A percentile compares a stretch with the other conserved stretches of the same genome.
phyloP scores from a whole-genome alignment of 1,139 yeast species.

The Keqinozyma sinolaborantium region DNA sequence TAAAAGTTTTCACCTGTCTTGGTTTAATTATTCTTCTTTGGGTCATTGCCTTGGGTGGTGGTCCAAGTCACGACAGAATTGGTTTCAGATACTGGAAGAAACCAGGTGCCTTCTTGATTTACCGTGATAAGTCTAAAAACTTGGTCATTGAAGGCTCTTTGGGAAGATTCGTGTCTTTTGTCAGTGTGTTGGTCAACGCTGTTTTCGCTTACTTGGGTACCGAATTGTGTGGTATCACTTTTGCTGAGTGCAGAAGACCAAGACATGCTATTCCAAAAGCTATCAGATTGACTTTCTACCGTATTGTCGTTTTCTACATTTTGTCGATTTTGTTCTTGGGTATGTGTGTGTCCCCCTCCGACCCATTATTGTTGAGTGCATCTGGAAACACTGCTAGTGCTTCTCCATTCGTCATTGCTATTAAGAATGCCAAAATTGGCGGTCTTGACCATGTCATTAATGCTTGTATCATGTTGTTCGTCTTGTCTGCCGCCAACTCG shows the following conservation, averaged over 20 bases:
- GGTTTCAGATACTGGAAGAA: constrained; percentile 67
- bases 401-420: constrained; percentile 67
- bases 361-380: constrained; percentile 45
- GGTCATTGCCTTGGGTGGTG: constrained; percentile 54
- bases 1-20: constrained; percentile 56
- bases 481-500: constrained; percentile 45
- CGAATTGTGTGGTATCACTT: constrained; percentile 66
- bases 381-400: constrained; percentile 59
- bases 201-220: constrained; percentile 75
- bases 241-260: constrained; percentile 77
- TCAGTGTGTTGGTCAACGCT: constrained; percentile 67
- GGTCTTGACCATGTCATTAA: constrained; percentile 46
- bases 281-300: constrained; percentile 69
- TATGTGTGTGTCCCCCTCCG: constrained; percentile 71
- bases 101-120: constrained; percentile 60
- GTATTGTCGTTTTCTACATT: constrained; percentile 69
- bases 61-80: constrained; percentile 56
- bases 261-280: constrained; percentile 76
- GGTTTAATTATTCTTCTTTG: constrained; percentile 49
- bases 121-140: constrained; percentile 24
- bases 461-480: constrained; percentile 43
- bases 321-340: constrained; percentile 66
- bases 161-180: constrained; percentile 59
- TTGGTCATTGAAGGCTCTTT: constrained; percentile 18
- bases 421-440: constrained; percentile 37